Percentiles rank a stretch among this genome's conserved stretches.
These are phyloP conservation scores for Medicago lupulina DNA, from an alignment of 306 rosid genomes.

Conservation along the genomic window DNA sequence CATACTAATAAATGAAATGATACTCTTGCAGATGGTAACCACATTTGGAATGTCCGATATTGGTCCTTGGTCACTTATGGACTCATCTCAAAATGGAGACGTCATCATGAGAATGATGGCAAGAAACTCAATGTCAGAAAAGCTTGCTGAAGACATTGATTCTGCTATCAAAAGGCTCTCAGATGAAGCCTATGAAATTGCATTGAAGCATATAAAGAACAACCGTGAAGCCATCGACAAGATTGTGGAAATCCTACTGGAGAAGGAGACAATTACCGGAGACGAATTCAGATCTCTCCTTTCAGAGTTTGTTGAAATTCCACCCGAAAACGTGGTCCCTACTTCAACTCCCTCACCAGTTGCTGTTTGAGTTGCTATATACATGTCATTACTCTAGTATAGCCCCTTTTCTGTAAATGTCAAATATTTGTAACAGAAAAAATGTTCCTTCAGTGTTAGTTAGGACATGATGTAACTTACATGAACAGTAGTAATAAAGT, in stretches of 20 bases:
- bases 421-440: conserved; percentile 43
- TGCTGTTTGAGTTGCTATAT: conserved; percentile 57
- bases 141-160: conserved; percentile 94
- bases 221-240: conserved; percentile 97
- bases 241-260: conserved; percentile 89
- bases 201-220: conserved; percentile 81
- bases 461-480: conserved; percentile 25
- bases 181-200: conserved; percentile 85
- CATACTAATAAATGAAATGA: conserved; percentile 30
- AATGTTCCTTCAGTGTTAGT: conserved; percentile 12
- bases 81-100: conserved; percentile 81
- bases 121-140: conserved; percentile 97
- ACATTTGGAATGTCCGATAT: conserved; percentile 98
- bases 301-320: conserved; percentile 89
- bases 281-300: conserved; percentile 93
- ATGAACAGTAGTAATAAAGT: conserved; percentile 8
- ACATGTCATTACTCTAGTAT: conserved; percentile 41
- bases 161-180: conserved; percentile 80
- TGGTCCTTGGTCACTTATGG: conserved; percentile 99
- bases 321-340: conserved; percentile 75
- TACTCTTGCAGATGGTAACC: conserved; percentile 80
- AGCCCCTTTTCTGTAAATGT: conserved; percentile 49
- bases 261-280: conserved; percentile 88
- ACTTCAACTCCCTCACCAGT: conserved; percentile 75
- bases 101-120: conserved; percentile 99